Evolutionary conservation across 108 stramenopile genomes (phyloP).

Genomic region (Nannochloropsis oceanica): DNA sequence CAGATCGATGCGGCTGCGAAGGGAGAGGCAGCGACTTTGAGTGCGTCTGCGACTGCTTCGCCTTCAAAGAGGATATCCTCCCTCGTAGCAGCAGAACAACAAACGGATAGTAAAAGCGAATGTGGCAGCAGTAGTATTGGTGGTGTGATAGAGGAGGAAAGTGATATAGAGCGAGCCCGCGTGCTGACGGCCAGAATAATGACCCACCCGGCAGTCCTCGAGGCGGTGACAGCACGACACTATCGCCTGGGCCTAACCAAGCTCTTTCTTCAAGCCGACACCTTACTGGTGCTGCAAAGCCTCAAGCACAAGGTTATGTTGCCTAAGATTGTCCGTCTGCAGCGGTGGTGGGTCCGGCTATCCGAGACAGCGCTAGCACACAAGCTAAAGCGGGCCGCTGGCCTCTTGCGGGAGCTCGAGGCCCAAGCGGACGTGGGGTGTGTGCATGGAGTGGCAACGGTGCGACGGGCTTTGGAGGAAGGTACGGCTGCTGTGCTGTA

Average conservation of each 20-base stretch:
- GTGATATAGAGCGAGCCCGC: neutral
- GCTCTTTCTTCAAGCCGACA: constrained; percentile 2
- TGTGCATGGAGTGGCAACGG: neutral
- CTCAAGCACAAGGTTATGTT: neutral
- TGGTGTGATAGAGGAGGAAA: too few relatives aligned
- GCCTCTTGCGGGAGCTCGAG: neutral
- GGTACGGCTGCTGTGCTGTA: neutral
- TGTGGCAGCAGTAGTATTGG: too few relatives aligned
- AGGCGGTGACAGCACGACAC: neutral
- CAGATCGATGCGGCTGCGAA: neutral
- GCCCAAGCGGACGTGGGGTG: neutral
- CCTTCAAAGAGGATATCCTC: neutral
- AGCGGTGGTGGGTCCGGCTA: constrained; percentile 6
- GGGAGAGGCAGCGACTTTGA: too few relatives aligned
- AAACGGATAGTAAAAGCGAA: neutral
- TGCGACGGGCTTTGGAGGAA: neutral
- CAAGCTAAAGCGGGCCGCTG: neutral
- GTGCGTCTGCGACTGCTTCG: too few relatives aligned
- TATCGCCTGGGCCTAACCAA: constrained; percentile 9
- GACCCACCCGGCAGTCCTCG: neutral
- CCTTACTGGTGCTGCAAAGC: neutral
- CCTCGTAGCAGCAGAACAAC: neutral
- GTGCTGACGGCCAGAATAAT: neutral
- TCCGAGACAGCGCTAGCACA: neutral
- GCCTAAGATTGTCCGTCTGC: neutral